phyloP scores from a whole-genome alignment of 371 early-diverging fungal species.

The Smittium culicis region DNA sequence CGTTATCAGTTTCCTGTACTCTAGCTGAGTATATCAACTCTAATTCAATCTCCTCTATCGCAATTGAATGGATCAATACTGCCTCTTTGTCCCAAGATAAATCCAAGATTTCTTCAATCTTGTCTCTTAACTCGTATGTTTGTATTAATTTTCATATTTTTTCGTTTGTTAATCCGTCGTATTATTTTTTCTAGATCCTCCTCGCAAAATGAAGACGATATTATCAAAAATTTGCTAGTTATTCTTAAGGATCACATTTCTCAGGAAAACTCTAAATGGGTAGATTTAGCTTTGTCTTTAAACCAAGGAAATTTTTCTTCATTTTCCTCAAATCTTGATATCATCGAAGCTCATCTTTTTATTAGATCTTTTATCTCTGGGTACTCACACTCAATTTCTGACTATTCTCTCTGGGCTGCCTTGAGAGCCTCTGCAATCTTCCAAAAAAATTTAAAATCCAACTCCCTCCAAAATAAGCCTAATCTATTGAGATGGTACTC shows the following conservation, averaged over 20 bases:
- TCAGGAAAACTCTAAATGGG: not conserved
- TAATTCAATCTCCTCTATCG: not conserved
- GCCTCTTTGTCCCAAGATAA: not conserved
- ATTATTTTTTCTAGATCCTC: not conserved
- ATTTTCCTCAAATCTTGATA: constrained; percentile 45
- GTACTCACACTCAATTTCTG: constrained; percentile 62
- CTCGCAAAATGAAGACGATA: not conserved
- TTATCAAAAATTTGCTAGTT: not conserved
- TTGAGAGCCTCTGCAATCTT: constrained; percentile 70
- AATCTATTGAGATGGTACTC: constrained; percentile 75
- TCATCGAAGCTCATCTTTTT: constrained; percentile 58
- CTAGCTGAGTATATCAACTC: not conserved
- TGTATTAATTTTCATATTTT: not conserved
- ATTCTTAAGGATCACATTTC: not conserved
- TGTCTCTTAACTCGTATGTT: not conserved
- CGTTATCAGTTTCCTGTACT: not conserved
- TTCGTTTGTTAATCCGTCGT: not conserved
- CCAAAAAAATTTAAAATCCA: constrained; percentile 56
- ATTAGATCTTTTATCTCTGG: constrained; percentile 74
- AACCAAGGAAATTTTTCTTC: not conserved
- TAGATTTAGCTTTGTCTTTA: not conserved
- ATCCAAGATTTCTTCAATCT: not conserved
- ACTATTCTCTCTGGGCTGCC: constrained; percentile 77
- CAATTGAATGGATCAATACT: not conserved
- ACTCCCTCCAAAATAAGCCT: constrained; percentile 40